These are phyloP conservation scores for Candida glucosophila DNA, from an alignment of 1,139 yeast species.

Conservation along the genomic window DNA sequence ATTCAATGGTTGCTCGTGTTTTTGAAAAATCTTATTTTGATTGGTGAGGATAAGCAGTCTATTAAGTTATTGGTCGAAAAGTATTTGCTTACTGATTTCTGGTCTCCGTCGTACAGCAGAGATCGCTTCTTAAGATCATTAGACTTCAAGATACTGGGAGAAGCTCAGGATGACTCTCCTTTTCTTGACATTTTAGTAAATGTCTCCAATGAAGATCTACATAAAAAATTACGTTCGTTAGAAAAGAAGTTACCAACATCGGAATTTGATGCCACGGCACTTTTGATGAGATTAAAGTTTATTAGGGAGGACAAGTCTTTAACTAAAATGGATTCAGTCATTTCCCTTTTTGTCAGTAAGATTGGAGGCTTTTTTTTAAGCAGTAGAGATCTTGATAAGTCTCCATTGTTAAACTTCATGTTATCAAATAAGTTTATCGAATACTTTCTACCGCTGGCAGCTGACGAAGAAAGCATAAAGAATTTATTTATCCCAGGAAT, in stretches of 20 bases:
- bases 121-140: no score
- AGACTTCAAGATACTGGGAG: conserved; percentile 2
- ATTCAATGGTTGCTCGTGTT: conserved; percentile 46
- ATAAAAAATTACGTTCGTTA: conserved; percentile 5
- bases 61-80: neutral
- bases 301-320: no score
- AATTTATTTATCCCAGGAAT: neutral
- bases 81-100: no score
- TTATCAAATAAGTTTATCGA: no score
- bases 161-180: conserved; percentile 5
- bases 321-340: no score
- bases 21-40: conserved; percentile 31
- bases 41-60: conserved; percentile 54
- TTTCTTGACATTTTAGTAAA: conserved; percentile 16
- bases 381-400: conserved; percentile 1
- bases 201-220: conserved; percentile 13
- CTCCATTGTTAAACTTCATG: no score
- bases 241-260: conserved; percentile 29
- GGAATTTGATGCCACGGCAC: conserved; percentile 40
- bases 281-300: conserved; percentile 28
- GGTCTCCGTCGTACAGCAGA: no score
- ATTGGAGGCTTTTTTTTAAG: no score
- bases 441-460: no score
- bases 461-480: neutral
- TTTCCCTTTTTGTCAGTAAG: no score